Evolutionary conservation across 129 eudicot genomes (phyloP), one percentile per base, ranked within the genome.

Genomic region (Flaveria brownii): DNA sequence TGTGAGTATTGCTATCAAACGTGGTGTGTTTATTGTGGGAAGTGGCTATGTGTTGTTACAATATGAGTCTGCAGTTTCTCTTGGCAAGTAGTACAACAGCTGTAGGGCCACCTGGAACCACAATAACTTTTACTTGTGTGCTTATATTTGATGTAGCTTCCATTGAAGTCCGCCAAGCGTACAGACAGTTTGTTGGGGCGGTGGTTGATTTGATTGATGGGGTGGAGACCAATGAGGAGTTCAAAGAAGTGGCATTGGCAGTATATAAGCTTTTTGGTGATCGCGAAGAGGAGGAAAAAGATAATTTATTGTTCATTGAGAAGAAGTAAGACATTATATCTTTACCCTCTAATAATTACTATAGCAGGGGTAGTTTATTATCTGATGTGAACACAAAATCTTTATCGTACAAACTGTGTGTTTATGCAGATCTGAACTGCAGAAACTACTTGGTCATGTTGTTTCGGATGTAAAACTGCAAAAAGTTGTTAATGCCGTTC

Each of bases 161-260:
- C 47, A 47, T 60, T 52, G 97, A 91, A 76, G 91, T 91, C 52
- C 87, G 97, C 68, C 98, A 94, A 82, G 89, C 85, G 1, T 94
- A 91, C 84, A 94, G 77, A 73, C 88, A 91, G 51, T 94, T 88
- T 84, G 81, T 86, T 77, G 93, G 80, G 55, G 93, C 90, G 0
- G 97, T 94, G 75, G 96, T 91, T 65, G 98, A 88, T 70, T 75
- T 91, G 86, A 86, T 87, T 33, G 97, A 71, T 22, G 88, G 87
- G 23, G 98, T 88, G 61, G 91, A 81, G 62, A 84, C 84, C 45
- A 78, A 85, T 2, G 98, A 94, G 85, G 97, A 91, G 91, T 88
- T 91, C 55, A 85, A 72, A 67, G 98, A 94, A 80, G 91, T 84
- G 42, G 96, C 97, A 9, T 70, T 89, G 70, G 75, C 86, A 64